These are phyloP conservation scores for Buddleja alternifolia DNA, from an alignment of 257 asterid species.

Conservation along the genomic window DNA sequence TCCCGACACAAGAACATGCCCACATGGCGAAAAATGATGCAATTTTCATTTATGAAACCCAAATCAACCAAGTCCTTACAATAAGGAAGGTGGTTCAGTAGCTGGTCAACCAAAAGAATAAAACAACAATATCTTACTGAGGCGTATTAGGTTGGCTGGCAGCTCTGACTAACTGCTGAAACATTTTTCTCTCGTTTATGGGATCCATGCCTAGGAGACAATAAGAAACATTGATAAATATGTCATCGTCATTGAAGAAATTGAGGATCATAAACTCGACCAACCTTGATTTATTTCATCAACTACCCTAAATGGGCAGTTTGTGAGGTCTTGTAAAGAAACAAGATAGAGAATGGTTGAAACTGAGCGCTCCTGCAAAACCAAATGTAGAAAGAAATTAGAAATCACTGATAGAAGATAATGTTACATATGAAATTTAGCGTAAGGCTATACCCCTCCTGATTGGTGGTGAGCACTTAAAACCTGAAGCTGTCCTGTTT, in stretches of 20 bases:
- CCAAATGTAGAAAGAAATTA: constrained; percentile 31
- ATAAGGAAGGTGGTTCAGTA: neutral
- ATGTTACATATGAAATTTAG: constrained; percentile 25
- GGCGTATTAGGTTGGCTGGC: constrained; percentile 93
- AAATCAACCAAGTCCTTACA: neutral
- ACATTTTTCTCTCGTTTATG: constrained; percentile 95
- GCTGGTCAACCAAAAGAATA: constrained; percentile 9
- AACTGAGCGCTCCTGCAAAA: constrained; percentile 87
- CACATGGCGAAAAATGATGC: neutral
- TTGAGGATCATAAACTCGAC: constrained; percentile 26
- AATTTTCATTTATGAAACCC: neutral
- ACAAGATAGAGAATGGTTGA: constrained; percentile 95
- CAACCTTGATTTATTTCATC: constrained; percentile 99
- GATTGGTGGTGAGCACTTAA: constrained; percentile 97
- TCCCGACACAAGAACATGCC: neutral
- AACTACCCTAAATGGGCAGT: constrained; percentile 97
- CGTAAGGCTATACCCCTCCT: constrained; percentile 77
- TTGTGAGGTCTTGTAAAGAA: constrained; percentile 93
- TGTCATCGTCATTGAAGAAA: constrained; percentile 15
- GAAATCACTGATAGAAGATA: constrained; percentile 30
- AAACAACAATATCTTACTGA: constrained; percentile 57
- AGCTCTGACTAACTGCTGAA: constrained; percentile 93
- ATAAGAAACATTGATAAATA: constrained; percentile 22
- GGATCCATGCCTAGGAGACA: constrained; percentile 89
- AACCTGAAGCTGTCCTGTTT: constrained; percentile 87